Base-by-base conservation (phyloP, 805 yeast genomes). In the Candida montana region DNA sequence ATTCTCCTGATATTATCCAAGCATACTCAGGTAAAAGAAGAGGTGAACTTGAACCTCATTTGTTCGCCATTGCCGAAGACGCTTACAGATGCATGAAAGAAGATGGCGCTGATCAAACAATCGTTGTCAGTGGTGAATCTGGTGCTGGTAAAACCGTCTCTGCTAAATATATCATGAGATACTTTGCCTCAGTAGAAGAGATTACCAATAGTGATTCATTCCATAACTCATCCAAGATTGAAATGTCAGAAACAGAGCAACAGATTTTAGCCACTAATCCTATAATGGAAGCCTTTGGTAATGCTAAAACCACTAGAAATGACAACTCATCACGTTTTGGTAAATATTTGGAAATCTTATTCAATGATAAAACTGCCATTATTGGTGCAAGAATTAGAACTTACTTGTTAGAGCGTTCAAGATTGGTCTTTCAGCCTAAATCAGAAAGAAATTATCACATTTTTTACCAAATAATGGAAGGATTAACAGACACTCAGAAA, bases 121-220 rank as follows among this genome's bases (percentile, higher is more conserved):
- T 91, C 48, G 96, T 91, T 15, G 98, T 91, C 15, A 80, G 90
- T 53, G 99, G 99, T 66, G 99, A 91, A 66, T 86, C 96, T 7
- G 99, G 99, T 64, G 98, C 99, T 23, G 99, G 99, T 63, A 93
- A 91, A 58, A 93, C 98, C 5, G 98, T 91, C 32, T 81, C 93
- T 48, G 99, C 99, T 31, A 91, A 91, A 62, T 91, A 86, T 63
- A 91, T 91, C 50, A 91, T 91, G 98, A 79, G 98, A 63, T 91
- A 90, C 64, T 90, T 91, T 62, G 98, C 98, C 4, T 81, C 95
- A 15, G 97, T 91, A 13, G 97, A 91, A 58, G 72, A 68, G 45
- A 56, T 56, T 39, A 46, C 63, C 15, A 58, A 52, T 40, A 58
- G 52, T 44, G 61, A 62, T n/a, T 44, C 55, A 29, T 57, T 55